Conservation (phyloP, 2,329 filamentous ascomycete species). For the Penicillium sp. region DNA sequence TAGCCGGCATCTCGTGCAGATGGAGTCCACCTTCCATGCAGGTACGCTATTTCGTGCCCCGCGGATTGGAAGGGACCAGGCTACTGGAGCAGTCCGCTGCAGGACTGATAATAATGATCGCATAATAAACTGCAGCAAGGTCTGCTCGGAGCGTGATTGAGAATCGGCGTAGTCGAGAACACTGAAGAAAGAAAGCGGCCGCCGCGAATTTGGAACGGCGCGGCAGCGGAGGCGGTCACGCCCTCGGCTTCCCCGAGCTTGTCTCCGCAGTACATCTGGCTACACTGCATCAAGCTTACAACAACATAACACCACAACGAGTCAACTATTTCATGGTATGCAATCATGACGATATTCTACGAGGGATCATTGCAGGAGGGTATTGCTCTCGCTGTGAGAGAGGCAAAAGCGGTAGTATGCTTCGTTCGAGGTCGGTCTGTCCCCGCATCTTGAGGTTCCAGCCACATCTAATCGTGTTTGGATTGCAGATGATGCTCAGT, state of each 20-base stretch:
- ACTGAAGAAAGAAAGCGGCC: conserved; percentile 13
- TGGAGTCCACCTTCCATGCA: conserved; percentile 37
- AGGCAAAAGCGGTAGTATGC: conserved; percentile 80
- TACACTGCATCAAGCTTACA: neutral
- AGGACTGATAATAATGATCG: conserved; percentile 39
- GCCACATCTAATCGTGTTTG: conserved; percentile 19
- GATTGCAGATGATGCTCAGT: conserved; percentile 67
- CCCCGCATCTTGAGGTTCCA: conserved; percentile 23
- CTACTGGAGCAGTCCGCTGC: conserved; percentile 30
- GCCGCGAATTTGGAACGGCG: conserved; percentile 21
- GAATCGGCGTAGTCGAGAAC: conserved; percentile 1
- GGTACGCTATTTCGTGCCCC: conserved; percentile 28
- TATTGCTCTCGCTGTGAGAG: conserved; percentile 74
- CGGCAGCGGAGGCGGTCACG: conserved; percentile 33
- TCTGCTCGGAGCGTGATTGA: neutral
- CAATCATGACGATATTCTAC: conserved; percentile 72
- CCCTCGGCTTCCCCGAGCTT: conserved; percentile 30
- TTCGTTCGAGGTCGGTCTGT: conserved; percentile 74
- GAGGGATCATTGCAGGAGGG: conserved; percentile 79
- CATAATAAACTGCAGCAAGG: conserved; percentile 28
- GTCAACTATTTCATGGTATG: conserved; percentile 12
- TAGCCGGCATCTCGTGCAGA: conserved; percentile 44
- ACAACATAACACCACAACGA: neutral
- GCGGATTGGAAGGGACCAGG: conserved; percentile 33
- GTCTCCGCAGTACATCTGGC: conserved; percentile 22